These are phyloP conservation scores for Jacaranda copaia DNA, from an alignment of 257 asterid species.

Conservation along the genomic window DNA sequence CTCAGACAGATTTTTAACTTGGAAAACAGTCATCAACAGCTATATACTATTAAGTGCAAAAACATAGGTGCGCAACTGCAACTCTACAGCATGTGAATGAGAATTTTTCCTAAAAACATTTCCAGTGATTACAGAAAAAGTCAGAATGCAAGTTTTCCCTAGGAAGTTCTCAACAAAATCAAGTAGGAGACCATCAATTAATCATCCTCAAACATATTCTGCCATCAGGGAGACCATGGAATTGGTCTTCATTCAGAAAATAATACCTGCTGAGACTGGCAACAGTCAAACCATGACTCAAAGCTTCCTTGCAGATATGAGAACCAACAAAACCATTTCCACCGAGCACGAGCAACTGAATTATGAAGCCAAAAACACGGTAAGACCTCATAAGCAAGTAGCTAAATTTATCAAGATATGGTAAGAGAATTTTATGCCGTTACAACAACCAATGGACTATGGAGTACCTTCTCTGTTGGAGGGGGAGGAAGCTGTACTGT, in stretches of 20 bases:
- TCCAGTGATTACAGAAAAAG: not conserved
- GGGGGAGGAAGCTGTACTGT: slow-evolving; percentile 82
- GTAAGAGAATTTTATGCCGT: slow-evolving; percentile 9
- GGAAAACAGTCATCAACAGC: not conserved
- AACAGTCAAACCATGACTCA: slow-evolving; percentile 72
- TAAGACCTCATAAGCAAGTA: slow-evolving; percentile 17
- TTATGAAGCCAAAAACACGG: slow-evolving; percentile 20
- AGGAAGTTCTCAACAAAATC: not conserved
- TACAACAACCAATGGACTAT: slow-evolving; percentile 29
- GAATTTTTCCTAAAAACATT: slow-evolving; percentile 1
- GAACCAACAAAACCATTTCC: slow-evolving; percentile 99
- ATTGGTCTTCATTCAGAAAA: slow-evolving; percentile 11
- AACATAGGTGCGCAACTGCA: not conserved
- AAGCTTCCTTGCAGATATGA: slow-evolving; percentile 91
- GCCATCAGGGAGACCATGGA: slow-evolving; percentile 21
- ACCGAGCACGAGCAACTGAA: slow-evolving; percentile 94
- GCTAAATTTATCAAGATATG: slow-evolving; percentile 6
- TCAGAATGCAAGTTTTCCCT: not conserved
- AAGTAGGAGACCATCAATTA: not conserved
- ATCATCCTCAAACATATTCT: slow-evolving; percentile 10
- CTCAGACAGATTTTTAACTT: not conserved
- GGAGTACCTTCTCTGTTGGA: slow-evolving; percentile 79
- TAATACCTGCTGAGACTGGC: slow-evolving; percentile 94
- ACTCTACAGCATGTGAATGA: not conserved
- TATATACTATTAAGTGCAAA: not conserved